phyloP scores from a whole-genome alignment of 2,329 filamentous ascomycete genomes.

The Diatrype stigma region DNA sequence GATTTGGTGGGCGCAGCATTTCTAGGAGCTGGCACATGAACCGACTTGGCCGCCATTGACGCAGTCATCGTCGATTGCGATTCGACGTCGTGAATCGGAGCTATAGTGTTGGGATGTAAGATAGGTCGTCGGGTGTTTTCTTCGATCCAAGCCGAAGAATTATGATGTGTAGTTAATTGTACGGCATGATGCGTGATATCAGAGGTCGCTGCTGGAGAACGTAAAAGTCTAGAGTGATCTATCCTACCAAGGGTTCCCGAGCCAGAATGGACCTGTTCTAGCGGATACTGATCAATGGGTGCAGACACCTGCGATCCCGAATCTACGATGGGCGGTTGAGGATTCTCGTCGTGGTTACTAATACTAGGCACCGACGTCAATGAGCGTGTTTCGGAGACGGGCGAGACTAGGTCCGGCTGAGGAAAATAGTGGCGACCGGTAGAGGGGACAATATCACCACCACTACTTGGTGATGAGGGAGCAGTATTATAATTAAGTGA shows the following conservation, averaged over 20 bases:
- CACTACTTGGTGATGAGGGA: slow-evolving; percentile 5
- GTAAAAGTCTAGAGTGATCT: slow-evolving; percentile 9
- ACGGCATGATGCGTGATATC: slow-evolving; percentile 21
- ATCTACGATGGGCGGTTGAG: slow-evolving; percentile 7
- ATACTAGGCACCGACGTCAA: slow-evolving; percentile 11
- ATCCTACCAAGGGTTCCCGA: no score
- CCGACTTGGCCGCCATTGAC: slow-evolving; percentile 18
- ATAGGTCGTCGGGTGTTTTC: slow-evolving; percentile 23
- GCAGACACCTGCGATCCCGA: slow-evolving; percentile 20
- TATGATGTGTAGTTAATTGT: slow-evolving; percentile 23
- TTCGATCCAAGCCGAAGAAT: slow-evolving; percentile 29
- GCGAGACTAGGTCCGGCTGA: slow-evolving; percentile 28
- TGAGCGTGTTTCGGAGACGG: slow-evolving; percentile 27
- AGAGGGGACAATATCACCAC: slow-evolving; percentile 9
- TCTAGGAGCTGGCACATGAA: slow-evolving; percentile 12
- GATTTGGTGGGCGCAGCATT: slow-evolving; percentile 14
- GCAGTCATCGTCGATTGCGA: slow-evolving; percentile 20
- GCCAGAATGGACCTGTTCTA: slow-evolving; percentile 29
- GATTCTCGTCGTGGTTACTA: slow-evolving; percentile 10
- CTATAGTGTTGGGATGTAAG: slow-evolving; percentile 16
- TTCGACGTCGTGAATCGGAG: slow-evolving; percentile 16
- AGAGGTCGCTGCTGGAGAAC: slow-evolving; percentile 15
- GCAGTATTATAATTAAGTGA: neutral
- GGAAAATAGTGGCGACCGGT: slow-evolving; percentile 13
- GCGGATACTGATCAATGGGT: slow-evolving; percentile 32